Evolutionary conservation across 768 basidiomycete species (phyloP).

Genomic region (Suillus cothurnatus): DNA sequence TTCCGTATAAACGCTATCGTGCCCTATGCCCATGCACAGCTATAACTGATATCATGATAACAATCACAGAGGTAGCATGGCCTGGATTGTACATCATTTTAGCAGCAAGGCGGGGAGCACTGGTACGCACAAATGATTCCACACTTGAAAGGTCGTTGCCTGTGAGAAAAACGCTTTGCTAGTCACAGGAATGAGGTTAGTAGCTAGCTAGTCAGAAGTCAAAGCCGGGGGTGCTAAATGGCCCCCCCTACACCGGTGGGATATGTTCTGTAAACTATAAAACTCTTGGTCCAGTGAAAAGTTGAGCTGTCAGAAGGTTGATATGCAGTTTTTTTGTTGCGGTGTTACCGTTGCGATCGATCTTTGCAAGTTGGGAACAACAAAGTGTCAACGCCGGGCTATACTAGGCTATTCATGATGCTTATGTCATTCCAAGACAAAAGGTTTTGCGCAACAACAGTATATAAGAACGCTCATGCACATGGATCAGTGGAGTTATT

Average conservation of each 20-base stretch:
- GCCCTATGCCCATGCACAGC: background rate
- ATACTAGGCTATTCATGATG: background rate
- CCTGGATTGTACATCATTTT: background rate
- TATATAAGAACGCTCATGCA: background rate
- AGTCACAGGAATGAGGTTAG: too few species aligned
- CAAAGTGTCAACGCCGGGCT: background rate
- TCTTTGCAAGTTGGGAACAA: background rate
- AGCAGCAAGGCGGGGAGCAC: background rate
- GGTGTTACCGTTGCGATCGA: background rate
- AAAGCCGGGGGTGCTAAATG: too few species aligned
- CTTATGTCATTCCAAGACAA: background rate
- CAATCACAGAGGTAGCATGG: background rate
- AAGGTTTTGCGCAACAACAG: background rate
- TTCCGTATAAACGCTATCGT: background rate
- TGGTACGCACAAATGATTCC: background rate
- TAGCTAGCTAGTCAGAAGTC: too few species aligned
- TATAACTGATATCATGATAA: background rate
- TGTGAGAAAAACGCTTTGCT: constrained; percentile 30
- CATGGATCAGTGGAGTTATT: background rate
- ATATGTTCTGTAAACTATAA: too few species aligned
- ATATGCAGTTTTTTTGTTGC: background rate
- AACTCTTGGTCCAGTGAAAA: background rate
- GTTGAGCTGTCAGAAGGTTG: background rate
- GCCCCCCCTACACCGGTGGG: background rate
- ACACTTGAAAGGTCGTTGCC: background rate